Evolutionary conservation across 345 rosid species (phyloP).

Genomic region (Kernera saxatilis): DNA sequence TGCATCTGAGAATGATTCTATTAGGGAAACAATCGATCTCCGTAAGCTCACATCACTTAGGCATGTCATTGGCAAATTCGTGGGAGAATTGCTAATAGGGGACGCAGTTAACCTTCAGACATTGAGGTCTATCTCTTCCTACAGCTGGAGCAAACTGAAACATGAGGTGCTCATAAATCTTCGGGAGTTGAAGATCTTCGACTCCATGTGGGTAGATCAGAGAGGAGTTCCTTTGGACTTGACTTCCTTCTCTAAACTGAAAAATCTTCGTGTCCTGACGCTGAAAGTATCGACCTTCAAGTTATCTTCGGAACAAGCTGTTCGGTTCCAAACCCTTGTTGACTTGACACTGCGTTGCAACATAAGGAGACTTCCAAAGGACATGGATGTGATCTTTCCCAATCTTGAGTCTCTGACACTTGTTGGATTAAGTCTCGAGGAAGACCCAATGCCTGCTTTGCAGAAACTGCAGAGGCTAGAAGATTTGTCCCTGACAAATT

Average conservation of each 20-base stretch:
- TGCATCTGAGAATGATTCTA: not conserved
- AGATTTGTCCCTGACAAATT: not conserved
- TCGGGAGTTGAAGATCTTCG: not conserved
- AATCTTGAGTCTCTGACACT: not conserved
- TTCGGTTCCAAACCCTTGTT: no score
- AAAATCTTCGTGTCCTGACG: not conserved
- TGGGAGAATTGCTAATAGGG: not conserved
- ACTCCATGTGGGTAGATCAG: not conserved
- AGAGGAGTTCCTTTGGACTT: not conserved
- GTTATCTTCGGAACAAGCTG: not conserved
- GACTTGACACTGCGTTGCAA: no score
- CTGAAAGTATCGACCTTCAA: not conserved
- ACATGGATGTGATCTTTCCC: not conserved
- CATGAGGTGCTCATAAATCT: not conserved
- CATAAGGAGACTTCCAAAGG: no score
- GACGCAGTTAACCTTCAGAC: slow-evolving; percentile 5
- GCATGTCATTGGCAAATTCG: not conserved
- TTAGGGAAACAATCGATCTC: not conserved
- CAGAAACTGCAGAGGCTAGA: not conserved
- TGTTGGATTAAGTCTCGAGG: not conserved
- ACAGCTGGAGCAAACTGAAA: slow-evolving; percentile 10
- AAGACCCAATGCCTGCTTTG: not conserved
- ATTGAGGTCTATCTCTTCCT: slow-evolving; percentile 14
- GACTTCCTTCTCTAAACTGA: not conserved
- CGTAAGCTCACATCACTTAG: not conserved